Evolutionary conservation across 1,284 basidiomycete species (phyloP), one percentile per base, ranked within the genome.

Genomic region (Inonotus obliquus): DNA sequence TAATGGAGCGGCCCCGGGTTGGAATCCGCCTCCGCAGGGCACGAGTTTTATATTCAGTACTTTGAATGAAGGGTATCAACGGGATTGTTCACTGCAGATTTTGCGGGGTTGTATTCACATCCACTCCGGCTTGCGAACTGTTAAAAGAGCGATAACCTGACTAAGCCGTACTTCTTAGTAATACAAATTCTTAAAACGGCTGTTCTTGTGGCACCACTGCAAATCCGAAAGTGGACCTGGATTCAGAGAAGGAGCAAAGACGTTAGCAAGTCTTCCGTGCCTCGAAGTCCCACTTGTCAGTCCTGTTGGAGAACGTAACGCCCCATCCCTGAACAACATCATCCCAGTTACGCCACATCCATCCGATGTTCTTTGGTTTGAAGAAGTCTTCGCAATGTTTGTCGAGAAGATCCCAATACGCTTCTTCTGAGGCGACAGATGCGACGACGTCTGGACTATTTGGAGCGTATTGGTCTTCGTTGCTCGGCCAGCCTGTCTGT

Each of bases 281-380:
- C 14, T 14, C 45, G 37, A 61, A 61, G 21, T 64, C 35, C 59
- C 59, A 64, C 44, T 64, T 64, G 25, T 29, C 21, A 17, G 39
- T 61, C 17, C 55, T 41, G 41, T 61, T 54, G 17, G 59, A 49
- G 29, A 55, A 49, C 9, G 41, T 38, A 9, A 53, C 59, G 19
- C 63, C 63, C 63, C 63, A 64, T 9, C 63, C 63, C 7, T 9
- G 54, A 17, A 64, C 29, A 38, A 39, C 54, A 37, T 64, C 63
- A 35, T 64, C 60, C 63, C 63, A 64, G 45, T 60, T 59, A 19
- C 63, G 59, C 63, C 63, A 64, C 63, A 64, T 64, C 63, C 63
- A 64, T 21, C 59, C 59, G n/a, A 64, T 64, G 37, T 61, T 61
- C 48, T 64, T 58, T 29, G 49, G 47, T 44, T 64, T 64, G 54